phyloP scores from a whole-genome alignment of 805 yeast species.

The Kregervanrija pseudodelftensis region DNA sequence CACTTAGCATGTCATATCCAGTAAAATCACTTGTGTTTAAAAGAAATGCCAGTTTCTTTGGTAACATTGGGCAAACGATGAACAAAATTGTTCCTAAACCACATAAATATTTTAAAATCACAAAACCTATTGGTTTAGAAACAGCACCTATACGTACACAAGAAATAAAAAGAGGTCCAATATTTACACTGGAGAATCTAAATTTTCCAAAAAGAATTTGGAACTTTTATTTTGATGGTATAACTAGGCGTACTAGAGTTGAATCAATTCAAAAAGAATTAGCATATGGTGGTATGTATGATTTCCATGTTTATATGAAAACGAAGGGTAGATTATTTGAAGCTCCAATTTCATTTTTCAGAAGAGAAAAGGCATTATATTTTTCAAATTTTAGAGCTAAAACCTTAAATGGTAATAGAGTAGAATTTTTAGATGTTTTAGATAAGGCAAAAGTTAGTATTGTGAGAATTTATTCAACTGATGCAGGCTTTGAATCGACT shows the following conservation, averaged over 20 bases:
- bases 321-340: constrained; percentile 81
- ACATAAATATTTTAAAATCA: constrained; percentile 25
- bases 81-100: constrained; percentile 28
- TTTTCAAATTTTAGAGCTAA: constrained; percentile 74
- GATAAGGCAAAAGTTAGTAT: constrained; percentile 47
- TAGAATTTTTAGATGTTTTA: constrained; percentile 33
- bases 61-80: constrained; percentile 26
- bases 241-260: constrained; percentile 28
- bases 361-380: constrained; percentile 60
- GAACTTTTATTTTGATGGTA: constrained; percentile 30
- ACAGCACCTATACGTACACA: constrained; percentile 18
- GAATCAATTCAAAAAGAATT: constrained; percentile 49
- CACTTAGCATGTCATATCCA: no score
- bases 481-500: constrained; percentile 64
- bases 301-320: constrained; percentile 55
- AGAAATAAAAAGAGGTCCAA: constrained; percentile 17
- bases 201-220: constrained; percentile 26
- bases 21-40: constrained; percentile 1
- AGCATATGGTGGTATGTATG: constrained; percentile 61
- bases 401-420: constrained; percentile 33
- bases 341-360: constrained; percentile 77
- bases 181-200: constrained; percentile 22
- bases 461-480: constrained; percentile 57
- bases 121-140: constrained; percentile 27
- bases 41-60: constrained; percentile 24